Base-by-base conservation (phyloP, 2,329 filamentous ascomycete genomes). In the Ophiostoma sp. region DNA sequence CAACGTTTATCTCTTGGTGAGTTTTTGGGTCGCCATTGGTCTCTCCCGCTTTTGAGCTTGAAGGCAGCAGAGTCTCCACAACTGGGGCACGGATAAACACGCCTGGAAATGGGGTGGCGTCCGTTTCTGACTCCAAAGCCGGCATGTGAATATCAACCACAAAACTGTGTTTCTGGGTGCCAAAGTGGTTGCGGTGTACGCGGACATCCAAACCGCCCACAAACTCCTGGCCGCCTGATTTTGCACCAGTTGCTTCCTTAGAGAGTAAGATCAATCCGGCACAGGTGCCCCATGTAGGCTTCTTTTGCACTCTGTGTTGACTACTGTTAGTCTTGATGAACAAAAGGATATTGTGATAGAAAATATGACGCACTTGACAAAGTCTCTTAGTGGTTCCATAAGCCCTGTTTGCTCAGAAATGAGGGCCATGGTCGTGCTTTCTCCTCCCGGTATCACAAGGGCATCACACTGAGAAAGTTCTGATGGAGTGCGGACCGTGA, bases 11-110 rank as follows among this genome's bases (percentile, higher is more conserved):
- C 28, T 36, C 63, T 42, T 69, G 25, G 17, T 36, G 50, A 19
- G 82, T 82, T 12, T 74, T 76, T 28, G 80, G 78, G 0, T 77
- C 76, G 0, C 78, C 78, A 2, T 78, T 73, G 6, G 75, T 71
- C 0, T 75, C 68, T 2, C 5, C 75, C 71, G 0, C 75, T 66
- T 6, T 80, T 73, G 75, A 78, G 68, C 83, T 87, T 17, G 12
- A 76, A 33, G 97, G 82, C 0, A 98, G 83, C 12, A 79, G 71
- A 79, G 91, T 91, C 81, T 98, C 95, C 0, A 99, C 95, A 0
- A 98, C 92, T 0, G 96, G 96, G 0, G 96, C 96, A 9, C 96
- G 89, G 78, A 99, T 99, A 81, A 99, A 99, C 42, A 98, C 92
- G 0, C 91, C 93, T 1, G 90, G 89, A 80, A 97, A 98, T 0